phyloP scores from a whole-genome alignment of 495 filamentous ascomycete genomes.

The Aspergillus affinis region DNA sequence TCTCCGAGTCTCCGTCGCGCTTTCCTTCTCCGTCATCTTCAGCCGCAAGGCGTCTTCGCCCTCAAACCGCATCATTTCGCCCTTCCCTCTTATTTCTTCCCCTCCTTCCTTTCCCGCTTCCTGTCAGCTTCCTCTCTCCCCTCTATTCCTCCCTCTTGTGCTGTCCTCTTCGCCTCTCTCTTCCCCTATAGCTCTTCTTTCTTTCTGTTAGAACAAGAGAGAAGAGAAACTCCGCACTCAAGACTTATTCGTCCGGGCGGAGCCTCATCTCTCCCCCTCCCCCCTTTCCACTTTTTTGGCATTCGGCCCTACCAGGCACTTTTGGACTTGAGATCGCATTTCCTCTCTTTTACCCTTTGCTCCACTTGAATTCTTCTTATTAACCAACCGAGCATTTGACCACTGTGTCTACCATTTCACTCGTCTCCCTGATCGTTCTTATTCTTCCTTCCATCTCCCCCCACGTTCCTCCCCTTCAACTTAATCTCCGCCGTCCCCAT shows the following conservation, averaged over 20 bases:
- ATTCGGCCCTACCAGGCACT: not conserved
- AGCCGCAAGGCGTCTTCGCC: slow-evolving; percentile 15
- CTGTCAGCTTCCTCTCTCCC: not conserved
- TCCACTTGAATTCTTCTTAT: not conserved
- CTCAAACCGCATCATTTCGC: not conserved
- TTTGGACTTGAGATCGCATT: not conserved
- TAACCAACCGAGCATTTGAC: slow-evolving; percentile 4
- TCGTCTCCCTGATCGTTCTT: not conserved
- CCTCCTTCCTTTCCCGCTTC: not conserved
- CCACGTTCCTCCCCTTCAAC: not conserved
- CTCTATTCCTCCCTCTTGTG: slow-evolving; percentile 1
- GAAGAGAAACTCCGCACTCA: not conserved
- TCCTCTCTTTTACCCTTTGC: not conserved
- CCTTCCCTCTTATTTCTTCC: slow-evolving; percentile 1
- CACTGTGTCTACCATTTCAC: not conserved
- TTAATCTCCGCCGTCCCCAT: not conserved
- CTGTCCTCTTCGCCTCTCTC: not conserved
- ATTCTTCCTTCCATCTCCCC: not conserved
- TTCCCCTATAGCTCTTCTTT: not conserved
- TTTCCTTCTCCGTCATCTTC: not conserved
- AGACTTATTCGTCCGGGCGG: not conserved
- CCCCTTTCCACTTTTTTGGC: not conserved
- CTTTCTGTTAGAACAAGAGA: not conserved
- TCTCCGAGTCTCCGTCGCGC: no score
- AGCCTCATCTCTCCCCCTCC: not conserved